Evolutionary conservation across 2,329 filamentous ascomycete genomes (phyloP), one percentile per base, ranked within the genome.

Genomic region (Nothophoma quercina): DNA sequence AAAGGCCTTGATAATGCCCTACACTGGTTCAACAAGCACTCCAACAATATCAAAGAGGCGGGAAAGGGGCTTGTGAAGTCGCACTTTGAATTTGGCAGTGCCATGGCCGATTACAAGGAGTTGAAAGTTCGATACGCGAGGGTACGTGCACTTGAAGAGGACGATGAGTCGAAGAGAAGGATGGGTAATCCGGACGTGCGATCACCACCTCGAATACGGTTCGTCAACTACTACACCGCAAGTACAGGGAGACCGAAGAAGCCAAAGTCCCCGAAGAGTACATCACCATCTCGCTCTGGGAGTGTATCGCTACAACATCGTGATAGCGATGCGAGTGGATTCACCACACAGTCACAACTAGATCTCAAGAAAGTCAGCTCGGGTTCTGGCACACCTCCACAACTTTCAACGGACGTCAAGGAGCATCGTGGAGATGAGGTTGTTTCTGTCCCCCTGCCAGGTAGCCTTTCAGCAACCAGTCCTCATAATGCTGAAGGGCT

Each of bases 191-290:
- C 59, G n/a, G 64, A 55, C 18, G 58, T 60, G 42, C 63, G 43
- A 38, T 66, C 56, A 58, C 76, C 77, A 2, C 77, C 79, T 2
- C 80, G 88, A 44, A 84, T 95, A 9, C 83, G 91, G 13, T 96
- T 96, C 65, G 81, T 91, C 51, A 96, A 96, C 69, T 96, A 96
- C 71, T 96, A 93, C 69, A 96, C 92, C 1, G 83, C 89, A n/a
- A 92, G 89, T 60, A 88, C 88, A 8, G 92, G 92, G 3, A 81
- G 85, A 58, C 70, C 73, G 5, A 76, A 76, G 52, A 69, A 89
- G 62, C 73, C 75, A 19, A 67, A 66, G 12, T 43, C 43, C 26
- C 51, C 54, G 16, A 55, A 60, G 15, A 66, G 64, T 4, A 60
- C 67, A 8, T 65, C 65, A 5, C 57, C 62, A 2, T 39, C 50